Percentiles rank a stretch among this genome's conserved stretches.
Conservation (phyloP, 2,329 filamentous ascomycete genomes). For the Colletotrichum sublineola region DNA sequence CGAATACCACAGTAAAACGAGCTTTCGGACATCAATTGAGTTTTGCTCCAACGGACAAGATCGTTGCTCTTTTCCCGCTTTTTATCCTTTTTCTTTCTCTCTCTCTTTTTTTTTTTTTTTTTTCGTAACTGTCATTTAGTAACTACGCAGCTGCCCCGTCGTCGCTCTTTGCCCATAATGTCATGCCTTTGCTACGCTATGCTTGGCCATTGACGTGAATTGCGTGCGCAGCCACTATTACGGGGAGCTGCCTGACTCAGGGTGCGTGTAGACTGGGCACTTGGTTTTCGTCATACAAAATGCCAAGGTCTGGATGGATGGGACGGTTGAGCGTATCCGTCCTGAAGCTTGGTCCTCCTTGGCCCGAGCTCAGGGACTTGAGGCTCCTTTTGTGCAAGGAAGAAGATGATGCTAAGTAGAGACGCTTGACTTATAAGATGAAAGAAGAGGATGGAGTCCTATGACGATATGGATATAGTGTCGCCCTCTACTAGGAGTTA, state of each 20-base stretch:
- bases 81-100: too few species aligned
- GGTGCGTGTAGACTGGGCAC: too few species aligned
- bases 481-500: neutral
- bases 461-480: neutral
- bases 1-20: neutral
- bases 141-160: neutral
- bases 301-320: neutral
- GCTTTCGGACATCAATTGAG: constrained; percentile 12
- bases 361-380: neutral
- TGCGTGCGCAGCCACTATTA: neutral
- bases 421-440: neutral
- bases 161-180: too few species aligned
- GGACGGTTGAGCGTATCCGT: neutral
- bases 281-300: neutral
- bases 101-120: neutral
- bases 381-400: neutral
- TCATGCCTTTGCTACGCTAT: neutral
- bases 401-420: neutral
- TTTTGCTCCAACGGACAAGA: constrained; percentile 4
- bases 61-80: neutral
- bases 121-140: neutral
- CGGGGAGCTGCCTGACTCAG: neutral
- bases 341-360: neutral
- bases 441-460: too few species aligned
- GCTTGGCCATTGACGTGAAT: neutral